Evolutionary conservation across 176 grass and related monocot species (phyloP), one percentile per base, ranked within the genome.

Genomic region (Guadua angustifolia): DNA sequence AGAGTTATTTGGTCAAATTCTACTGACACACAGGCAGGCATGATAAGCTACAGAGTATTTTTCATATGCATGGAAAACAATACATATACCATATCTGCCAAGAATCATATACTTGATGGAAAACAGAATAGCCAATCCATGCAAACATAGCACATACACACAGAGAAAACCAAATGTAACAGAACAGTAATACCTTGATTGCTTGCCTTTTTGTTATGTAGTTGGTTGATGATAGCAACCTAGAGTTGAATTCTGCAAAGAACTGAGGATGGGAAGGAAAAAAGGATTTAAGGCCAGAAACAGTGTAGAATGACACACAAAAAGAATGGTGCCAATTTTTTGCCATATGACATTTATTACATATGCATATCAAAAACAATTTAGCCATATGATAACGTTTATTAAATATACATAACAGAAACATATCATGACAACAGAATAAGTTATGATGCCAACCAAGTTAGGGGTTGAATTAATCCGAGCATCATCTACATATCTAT

Each of bases 121-220:
- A 83, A 49, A 63, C 42, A 73, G 40, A 51, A 60, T 10, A 22
- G 8, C 13, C 8, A 71, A 19, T 49, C 10, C 21, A 47, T 56
- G 80, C 5, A 86, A 59, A 83, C 22, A 56, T 35, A 47, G n/a
- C 5, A 38, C 22, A 78, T 0, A 60, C 9, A 17, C 29, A 29
- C 29, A 29, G 14, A 47, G 14, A 52, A 46, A 79, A 45, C 1
- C 2, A 56, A 7, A 56, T 32, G 76, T 70, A 71, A 60, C 19
- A 78, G 52, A 82, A 47, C 4, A 42, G 26, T 32, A 49, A 62
- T 91, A 98, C 95, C 95, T 98, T 98, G 73, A 95, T 95, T 76
- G 93, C 93, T 91, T 98, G 95, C 73, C 95, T 87, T 91, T 92
- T 98, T 39, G 95, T 98, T 56, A 98, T 92, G 73, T 98, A 98